Evolutionary conservation across 768 basidiomycete species (phyloP), one percentile per base, ranked within the genome.

Genomic region (Kwoniella sp.): DNA sequence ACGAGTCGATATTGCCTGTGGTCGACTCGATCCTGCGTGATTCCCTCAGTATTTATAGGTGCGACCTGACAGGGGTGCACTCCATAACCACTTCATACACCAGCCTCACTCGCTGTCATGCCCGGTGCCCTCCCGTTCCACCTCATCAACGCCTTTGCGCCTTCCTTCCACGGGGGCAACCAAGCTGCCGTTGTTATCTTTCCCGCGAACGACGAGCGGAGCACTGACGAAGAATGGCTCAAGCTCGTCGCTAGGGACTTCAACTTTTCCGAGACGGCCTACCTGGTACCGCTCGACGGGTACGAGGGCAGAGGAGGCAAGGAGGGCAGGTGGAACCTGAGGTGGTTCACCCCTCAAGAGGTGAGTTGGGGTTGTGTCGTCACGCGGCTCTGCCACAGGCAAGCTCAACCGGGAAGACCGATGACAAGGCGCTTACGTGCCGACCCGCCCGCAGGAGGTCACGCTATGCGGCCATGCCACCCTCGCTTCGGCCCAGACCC

Each of bases 401-500:
- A 19, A 10, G 17, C 15, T 5, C 52, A 20, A n/a, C n/a, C n/a
- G n/a, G n/a, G n/a, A 33, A n/a, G 32, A 27, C 38, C 12, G 41
- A 8, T 43, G 20, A 27, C 41, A 6, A 11, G 8, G 23, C 12
- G 8, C 10, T 43, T 46, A 5, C 20, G 3, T 2, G 6, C 25
- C n/a, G 10, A 17, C 39, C n/a, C 32, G 25, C 12, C 19, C 20
- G 15, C 29, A 65, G 60, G 65, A 67, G 53, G 59, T 63, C 5
- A 28, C 28, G 5, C 45, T 63, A 22, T 67, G 65, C 29, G 65
- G 65, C 3, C 65, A 67, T 44, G 61, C 60, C 27, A 67, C 65
- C 8, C 43, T 67, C 10, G 61, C 65, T 10, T 49, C 61, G 10
- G 51, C 61, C 17, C 20, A 29, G 23, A 39, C 46, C 5, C 43